These are phyloP conservation scores for Viridothelium virens DNA, from an alignment of 495 filamentous ascomycete genomes.

Conservation along the genomic window DNA sequence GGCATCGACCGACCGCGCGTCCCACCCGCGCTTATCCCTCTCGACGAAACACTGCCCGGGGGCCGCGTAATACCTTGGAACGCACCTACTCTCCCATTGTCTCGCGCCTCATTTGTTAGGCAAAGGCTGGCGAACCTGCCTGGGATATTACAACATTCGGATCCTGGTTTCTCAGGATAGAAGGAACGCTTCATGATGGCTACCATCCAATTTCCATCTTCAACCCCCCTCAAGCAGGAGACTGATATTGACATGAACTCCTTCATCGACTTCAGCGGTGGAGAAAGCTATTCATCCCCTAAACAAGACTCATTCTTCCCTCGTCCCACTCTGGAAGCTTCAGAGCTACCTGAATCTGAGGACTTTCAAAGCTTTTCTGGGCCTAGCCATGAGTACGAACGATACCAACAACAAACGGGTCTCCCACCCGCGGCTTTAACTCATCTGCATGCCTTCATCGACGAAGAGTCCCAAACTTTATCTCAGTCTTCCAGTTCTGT, in stretches of 20 bases:
- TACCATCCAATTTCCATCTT: neutral
- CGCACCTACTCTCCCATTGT: neutral
- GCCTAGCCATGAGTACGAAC: slow-evolving; percentile 87
- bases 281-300: slow-evolving; percentile 20
- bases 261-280: slow-evolving; percentile 34
- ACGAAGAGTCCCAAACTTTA: slow-evolving; percentile 43
- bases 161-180: slow-evolving; percentile 7
- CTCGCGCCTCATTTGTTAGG: slow-evolving; percentile 6
- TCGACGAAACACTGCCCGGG: slow-evolving; percentile 3
- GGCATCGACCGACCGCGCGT: neutral
- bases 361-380: slow-evolving; percentile 52
- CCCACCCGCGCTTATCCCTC: neutral
- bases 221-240: slow-evolving; percentile 7
- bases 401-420: slow-evolving; percentile 85
- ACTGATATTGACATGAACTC: slow-evolving; percentile 30
- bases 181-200: neutral
- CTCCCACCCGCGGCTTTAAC: slow-evolving; percentile 66
- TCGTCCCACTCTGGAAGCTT: slow-evolving; percentile 14
- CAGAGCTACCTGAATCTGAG: slow-evolving; percentile 17
- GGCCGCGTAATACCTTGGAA: slow-evolving; percentile 9
- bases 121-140: neutral
- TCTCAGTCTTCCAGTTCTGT: slow-evolving; percentile 42
- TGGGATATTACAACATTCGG: slow-evolving; percentile 11
- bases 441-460: slow-evolving; percentile 45
- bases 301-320: slow-evolving; percentile 13